Evolutionary conservation across 2,329 filamentous ascomycete species (phyloP), one percentile per base, ranked within the genome.

Genomic region (Pseudopyrenochaeta lycopersici): DNA sequence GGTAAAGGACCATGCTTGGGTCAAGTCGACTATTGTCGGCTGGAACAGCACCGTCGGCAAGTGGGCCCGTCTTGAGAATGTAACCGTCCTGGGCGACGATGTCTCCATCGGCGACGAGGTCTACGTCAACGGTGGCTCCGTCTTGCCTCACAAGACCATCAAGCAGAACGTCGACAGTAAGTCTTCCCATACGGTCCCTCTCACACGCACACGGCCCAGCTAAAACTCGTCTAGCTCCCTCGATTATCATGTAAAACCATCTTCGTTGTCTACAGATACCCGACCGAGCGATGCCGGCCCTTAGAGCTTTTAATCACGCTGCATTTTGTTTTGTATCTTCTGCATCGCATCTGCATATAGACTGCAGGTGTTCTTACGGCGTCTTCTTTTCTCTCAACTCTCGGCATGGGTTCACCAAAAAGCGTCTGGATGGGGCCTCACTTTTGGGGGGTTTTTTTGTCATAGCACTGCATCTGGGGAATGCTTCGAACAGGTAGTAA

Each of bases 1-100:
- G 82, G 89, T 97, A 79, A 97, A 97, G 85, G 95, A 99, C 76
- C 94, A 99, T 77, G 95, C 95, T 42, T 98, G 94, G 94, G 87
- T 99, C 78, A 98, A 98, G 88, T 96, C 91, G 76, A 95, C 94
- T 70, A 98, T 99, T 76, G 92, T 98, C 47, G 94, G 94, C 72
- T 99, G 94, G 94, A 97, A 97, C 85, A 96, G 92, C 82, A 90
- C 88, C 31, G 92, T 99, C 52, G 94, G 94, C 74, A 90, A 90
- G 75, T 99, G 94, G 94, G 94, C 94, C 54, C 90, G 94, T 65
- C 83, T 98, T 62, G 95, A 99, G 85, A 99, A 99, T 74, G 93
- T 98, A 36, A 94, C 91, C n/a, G 94, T 99, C 48, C 86, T 99
- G 17, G 95, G 94, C 64, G 95, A 99, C 80, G 94, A 99, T 75